Evolutionary conservation across 1,284 basidiomycete genomes (phyloP).

Genomic region (Veloporphyrellus conicus): DNA sequence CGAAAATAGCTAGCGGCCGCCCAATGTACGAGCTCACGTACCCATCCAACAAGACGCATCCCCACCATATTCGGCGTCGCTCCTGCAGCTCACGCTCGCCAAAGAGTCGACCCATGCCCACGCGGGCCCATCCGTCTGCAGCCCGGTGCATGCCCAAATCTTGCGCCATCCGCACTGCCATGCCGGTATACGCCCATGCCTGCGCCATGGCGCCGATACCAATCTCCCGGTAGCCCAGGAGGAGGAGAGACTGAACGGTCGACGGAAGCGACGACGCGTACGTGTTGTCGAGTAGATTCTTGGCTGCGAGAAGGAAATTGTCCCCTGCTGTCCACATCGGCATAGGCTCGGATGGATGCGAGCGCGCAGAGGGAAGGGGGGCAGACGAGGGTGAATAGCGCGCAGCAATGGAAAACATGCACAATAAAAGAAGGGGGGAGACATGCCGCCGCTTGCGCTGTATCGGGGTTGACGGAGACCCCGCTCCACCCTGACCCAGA

Average conservation of each 20-base stretch:
- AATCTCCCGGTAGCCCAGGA: slow-evolving; percentile 78
- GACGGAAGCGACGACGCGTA: slow-evolving; percentile 63
- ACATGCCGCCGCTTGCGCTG: slow-evolving; percentile 44
- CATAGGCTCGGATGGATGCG: slow-evolving; percentile 46
- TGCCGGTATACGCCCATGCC: slow-evolving; percentile 78
- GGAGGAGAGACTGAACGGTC: slow-evolving; percentile 72
- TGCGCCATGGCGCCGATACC: slow-evolving; percentile 85
- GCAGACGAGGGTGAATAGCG: slow-evolving; percentile 51
- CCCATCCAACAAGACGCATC: slow-evolving; percentile 75
- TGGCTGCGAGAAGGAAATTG: slow-evolving; percentile 66
- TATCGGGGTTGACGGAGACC: slow-evolving; percentile 36
- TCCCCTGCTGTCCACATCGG: slow-evolving; percentile 84
- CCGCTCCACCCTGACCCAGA: slow-evolving; percentile 22
- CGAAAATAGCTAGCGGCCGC: slow-evolving; percentile 73
- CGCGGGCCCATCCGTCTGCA: slow-evolving; percentile 69
- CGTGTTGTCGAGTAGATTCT: slow-evolving; percentile 59
- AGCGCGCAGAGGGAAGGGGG: slow-evolving; percentile 39
- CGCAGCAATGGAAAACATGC: slow-evolving; percentile 75
- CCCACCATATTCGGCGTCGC: slow-evolving; percentile 76
- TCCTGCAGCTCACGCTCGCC: slow-evolving; percentile 65
- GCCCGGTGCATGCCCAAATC: slow-evolving; percentile 81
- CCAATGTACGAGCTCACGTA: slow-evolving; percentile 80
- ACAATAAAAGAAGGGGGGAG: slow-evolving; percentile 65
- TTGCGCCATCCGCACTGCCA: slow-evolving; percentile 81
- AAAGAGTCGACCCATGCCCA: slow-evolving; percentile 56